Conservation (phyloP, 225 moss, liverwort and hornwort species). For the Sphagnum tenellum region DNA sequence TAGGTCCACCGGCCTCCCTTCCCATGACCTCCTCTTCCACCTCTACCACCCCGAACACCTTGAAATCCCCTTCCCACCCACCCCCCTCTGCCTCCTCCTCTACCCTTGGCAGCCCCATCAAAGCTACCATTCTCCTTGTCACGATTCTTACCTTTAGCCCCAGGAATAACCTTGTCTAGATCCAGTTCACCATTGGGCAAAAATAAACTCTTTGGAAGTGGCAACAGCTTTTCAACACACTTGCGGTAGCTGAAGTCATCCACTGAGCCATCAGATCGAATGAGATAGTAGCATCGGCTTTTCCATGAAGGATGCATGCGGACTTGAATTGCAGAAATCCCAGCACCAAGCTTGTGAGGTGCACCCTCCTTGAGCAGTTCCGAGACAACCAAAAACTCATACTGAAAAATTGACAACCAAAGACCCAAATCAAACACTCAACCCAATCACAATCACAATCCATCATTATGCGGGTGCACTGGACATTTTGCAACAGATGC, state of each 20-base stretch:
- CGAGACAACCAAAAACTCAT: constrained; percentile 70
- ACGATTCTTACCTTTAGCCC: constrained; percentile 40
- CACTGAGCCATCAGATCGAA: constrained; percentile 60
- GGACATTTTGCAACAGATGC: too few relatives aligned
- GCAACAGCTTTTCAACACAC: constrained; percentile 83
- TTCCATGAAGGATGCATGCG: constrained; percentile 72
- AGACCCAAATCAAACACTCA: too few relatives aligned
- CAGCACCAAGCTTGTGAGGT: constrained; percentile 62
- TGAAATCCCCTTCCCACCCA: constrained; percentile 33
- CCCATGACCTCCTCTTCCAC: not conserved
- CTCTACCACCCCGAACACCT: constrained; percentile 51
- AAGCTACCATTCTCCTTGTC: too few relatives aligned
- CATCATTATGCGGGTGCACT: too few relatives aligned
- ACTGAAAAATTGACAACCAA: constrained; percentile 24
- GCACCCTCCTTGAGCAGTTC: constrained; percentile 69
- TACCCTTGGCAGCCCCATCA: constrained; percentile 32
- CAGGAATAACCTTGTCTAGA: constrained; percentile 65
- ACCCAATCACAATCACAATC: too few relatives aligned
- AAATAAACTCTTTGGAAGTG: constrained; percentile 59
- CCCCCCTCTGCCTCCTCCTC: constrained; percentile 7
- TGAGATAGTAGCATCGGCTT: constrained; percentile 75
- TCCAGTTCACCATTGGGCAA: constrained; percentile 61
- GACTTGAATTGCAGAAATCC: constrained; percentile 68
- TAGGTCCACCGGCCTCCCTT: too few relatives aligned
- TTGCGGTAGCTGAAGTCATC: constrained; percentile 96